A percentile compares a stretch with the other conserved stretches of the same genome.
Evolutionary conservation across 768 basidiomycete genomes (phyloP).

Genomic region (Hydnomerulius pinastri): DNA sequence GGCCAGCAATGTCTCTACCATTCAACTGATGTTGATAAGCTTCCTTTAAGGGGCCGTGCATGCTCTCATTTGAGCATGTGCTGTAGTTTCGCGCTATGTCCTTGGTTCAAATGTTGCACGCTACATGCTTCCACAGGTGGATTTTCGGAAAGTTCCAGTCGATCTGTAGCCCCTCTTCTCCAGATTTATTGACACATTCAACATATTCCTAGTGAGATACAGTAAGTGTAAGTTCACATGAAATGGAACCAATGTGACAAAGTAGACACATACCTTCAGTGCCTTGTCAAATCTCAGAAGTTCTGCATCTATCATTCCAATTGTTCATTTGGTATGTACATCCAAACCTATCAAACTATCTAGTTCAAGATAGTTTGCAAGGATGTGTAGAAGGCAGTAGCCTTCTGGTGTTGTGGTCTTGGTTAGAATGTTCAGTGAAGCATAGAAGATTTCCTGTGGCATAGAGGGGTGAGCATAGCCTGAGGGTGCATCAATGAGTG

Average conservation of each 20-base stretch:
- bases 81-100: conserved; percentile 32
- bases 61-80: conserved; percentile 32
- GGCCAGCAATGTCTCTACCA: conserved; percentile 32
- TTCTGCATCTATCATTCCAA: conserved; percentile 20
- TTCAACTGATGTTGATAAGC: conserved; percentile 35
- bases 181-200: not conserved
- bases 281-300: conserved; percentile 17
- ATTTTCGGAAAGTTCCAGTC: conserved; percentile 32
- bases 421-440: not conserved
- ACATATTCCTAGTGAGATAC: not conserved
- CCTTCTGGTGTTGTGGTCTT: conserved; percentile 10
- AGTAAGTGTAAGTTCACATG: not conserved
- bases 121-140: conserved; percentile 32
- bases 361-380: conserved; percentile 33
- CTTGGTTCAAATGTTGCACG: conserved; percentile 32
- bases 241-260: not conserved
- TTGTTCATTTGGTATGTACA: conserved; percentile 32
- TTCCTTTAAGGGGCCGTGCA: too few relatives aligned
- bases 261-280: conserved; percentile 23
- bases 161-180: conserved; percentile 18
- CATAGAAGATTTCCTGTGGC: conserved; percentile 4
- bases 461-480: not conserved
- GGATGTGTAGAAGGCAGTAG: conserved; percentile 27
- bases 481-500: not conserved
- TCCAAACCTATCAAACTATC: conserved; percentile 31